These are phyloP conservation scores for Candida easanensis DNA, from an alignment of 805 yeast species.

Conservation along the genomic window DNA sequence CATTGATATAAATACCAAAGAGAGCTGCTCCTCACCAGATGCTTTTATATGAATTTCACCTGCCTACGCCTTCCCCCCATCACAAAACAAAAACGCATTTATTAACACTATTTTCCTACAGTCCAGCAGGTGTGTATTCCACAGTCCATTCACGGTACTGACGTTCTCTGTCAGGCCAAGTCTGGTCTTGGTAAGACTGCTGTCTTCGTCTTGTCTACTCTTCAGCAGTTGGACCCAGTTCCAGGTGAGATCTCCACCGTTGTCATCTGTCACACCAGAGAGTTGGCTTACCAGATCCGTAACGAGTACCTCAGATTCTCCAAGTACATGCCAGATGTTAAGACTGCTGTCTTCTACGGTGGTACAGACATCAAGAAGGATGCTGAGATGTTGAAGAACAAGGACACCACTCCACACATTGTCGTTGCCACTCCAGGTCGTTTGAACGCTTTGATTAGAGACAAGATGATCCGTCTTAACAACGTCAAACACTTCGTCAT, in stretches of 20 bases:
- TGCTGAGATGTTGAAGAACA: slow-evolving; percentile 81
- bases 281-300: slow-evolving; percentile 96
- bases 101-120: slow-evolving; percentile 27
- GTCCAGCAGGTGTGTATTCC: slow-evolving; percentile 99
- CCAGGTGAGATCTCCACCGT: slow-evolving; percentile 94
- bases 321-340: slow-evolving; percentile 97
- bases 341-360: slow-evolving; percentile 95
- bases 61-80: not conserved
- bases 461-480: slow-evolving; percentile 80
- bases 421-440: slow-evolving; percentile 99
- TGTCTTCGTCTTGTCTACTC: slow-evolving; percentile 90
- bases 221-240: slow-evolving; percentile 96
- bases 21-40: too few relatives aligned
- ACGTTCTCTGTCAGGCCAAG: slow-evolving; percentile 97
- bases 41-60: not conserved
- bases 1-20: not conserved
- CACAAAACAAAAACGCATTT: not conserved
- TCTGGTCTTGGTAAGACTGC: slow-evolving; percentile 99
- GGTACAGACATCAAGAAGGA: slow-evolving; percentile 87
- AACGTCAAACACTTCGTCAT: slow-evolving; percentile 92
- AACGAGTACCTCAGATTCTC: slow-evolving; percentile 97
- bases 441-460: slow-evolving; percentile 89
- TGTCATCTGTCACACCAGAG: slow-evolving; percentile 97
- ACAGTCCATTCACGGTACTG: slow-evolving; percentile 96
- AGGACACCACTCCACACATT: slow-evolving; percentile 93